Evolutionary conservation across 1,139 yeast species (phyloP), one percentile per base, ranked within the genome.

Genomic region (Yamadazyma dushanensis): DNA sequence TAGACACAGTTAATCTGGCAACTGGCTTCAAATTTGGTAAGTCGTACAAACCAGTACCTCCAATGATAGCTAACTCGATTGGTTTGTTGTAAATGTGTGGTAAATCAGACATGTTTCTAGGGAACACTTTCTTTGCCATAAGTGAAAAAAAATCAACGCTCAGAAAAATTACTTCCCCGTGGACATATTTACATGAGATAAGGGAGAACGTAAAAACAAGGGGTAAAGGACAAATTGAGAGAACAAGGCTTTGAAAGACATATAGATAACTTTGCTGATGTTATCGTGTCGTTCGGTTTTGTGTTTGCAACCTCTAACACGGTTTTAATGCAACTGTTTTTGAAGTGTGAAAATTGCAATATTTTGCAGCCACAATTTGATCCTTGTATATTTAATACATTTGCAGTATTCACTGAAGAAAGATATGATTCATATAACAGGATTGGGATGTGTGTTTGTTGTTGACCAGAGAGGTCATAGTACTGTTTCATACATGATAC

Each of bases 31-130:
- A 70, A 39, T 87, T 80, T 29, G 85, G 88, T 42, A 92, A 73
- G 40, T 87, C 85, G 69, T 92, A 92, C 30, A 92, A 75, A n/a
- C 99, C 99, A 3, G 98, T 92, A 29, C 98, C 98, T 26, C 98
- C 98, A 57, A 92, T 92, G 46, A 92, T 79, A 30, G 95, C 97
- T 32, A 92, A 72, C 29, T 78, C 73, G 17, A 92, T 87, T 25
- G 59, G 59, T 31, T 61, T 63, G 34, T 59, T 61, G 54, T 60
- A 71, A 29, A 56, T 49, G 47, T 63, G 71, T 10, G 77, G 76
- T 26, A 39, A 36, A 25, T 42, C 45, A 8, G 41, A 31, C 49
- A 45, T 43, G 16, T 34, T 36, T 31, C 27, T 38, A 18, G 45
- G 46, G 30, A 45, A 42, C 21, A 37, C 31, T 34, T 45, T 45